These are phyloP conservation scores for Aspergillus phoenicis DNA, from an alignment of 2,329 filamentous ascomycete species.

Conservation along the genomic window DNA sequence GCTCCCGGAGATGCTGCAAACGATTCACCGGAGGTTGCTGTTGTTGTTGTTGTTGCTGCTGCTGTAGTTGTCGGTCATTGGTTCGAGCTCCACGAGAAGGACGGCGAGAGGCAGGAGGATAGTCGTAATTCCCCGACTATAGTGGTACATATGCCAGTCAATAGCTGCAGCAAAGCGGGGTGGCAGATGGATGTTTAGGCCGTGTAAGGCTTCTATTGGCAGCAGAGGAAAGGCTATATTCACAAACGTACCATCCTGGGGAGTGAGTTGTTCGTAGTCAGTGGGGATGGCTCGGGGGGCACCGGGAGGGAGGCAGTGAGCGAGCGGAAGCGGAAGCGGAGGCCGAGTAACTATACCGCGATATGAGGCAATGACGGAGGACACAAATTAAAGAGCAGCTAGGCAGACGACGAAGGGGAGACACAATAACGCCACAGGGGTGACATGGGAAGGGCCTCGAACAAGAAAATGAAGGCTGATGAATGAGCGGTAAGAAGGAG, in stretches of 20 bases:
- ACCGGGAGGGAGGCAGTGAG: background rate
- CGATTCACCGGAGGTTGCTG: constrained; percentile 28
- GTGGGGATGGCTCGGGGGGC: constrained; percentile 1
- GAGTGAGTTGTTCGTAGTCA: constrained; percentile 6
- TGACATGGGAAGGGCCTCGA: background rate
- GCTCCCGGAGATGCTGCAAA: constrained; percentile 42
- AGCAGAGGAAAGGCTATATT: background rate
- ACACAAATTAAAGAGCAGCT: background rate
- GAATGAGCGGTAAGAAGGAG: constrained; percentile 3
- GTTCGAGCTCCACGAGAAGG: constrained; percentile 26
- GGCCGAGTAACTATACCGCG: constrained; percentile 16
- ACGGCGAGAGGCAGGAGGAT: constrained; percentile 43
- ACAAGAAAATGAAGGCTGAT: background rate
- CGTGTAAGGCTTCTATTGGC: background rate
- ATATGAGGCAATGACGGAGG: background rate
- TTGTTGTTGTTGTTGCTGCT: background rate
- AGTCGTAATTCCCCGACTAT: constrained; percentile 49
- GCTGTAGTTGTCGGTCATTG: constrained; percentile 26
- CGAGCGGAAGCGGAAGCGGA: constrained; percentile 13
- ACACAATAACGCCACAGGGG: background rate
- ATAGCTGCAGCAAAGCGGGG: constrained; percentile 15
- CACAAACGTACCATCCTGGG: constrained; percentile 24
- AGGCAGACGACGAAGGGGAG: background rate
- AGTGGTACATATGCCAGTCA: constrained; percentile 22
- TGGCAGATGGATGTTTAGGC: background rate